Evolutionary conservation across 140 eudicot species (phyloP).

Genomic region (Oenanthe javanica): DNA sequence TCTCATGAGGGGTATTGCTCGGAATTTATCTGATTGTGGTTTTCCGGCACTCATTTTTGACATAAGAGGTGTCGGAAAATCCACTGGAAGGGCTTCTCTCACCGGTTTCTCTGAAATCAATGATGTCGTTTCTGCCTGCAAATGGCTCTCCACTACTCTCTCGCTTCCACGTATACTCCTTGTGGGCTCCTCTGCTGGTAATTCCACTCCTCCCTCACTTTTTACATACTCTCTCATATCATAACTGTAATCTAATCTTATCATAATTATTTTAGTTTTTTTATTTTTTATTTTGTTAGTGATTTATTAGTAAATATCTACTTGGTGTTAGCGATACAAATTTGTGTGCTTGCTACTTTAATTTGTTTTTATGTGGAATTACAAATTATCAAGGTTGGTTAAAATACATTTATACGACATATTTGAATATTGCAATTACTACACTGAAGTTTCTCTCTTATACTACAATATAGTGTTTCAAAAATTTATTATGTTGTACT

Average conservation of each 20-base stretch:
- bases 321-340: not conserved
- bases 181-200: slow-evolving; percentile 91
- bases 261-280: not conserved
- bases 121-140: slow-evolving; percentile 61
- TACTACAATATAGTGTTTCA: not conserved
- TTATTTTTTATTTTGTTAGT: not conserved
- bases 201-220: not conserved
- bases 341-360: not conserved
- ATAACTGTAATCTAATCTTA: not conserved
- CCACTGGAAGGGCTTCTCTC: slow-evolving; percentile 66
- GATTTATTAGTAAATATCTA: not conserved
- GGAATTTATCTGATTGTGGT: slow-evolving; percentile 52
- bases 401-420: no score
- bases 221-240: not conserved
- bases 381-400: not conserved
- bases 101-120: slow-evolving; percentile 66
- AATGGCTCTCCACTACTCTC: slow-evolving; percentile 42
- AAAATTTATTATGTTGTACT: not conserved
- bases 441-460: no score
- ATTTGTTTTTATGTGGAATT: not conserved
- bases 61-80: slow-evolving; percentile 79
- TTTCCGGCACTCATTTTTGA: slow-evolving; percentile 58
- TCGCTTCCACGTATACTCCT: slow-evolving; percentile 38
- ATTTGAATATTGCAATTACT: not conserved
- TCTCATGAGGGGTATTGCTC: slow-evolving; percentile 75